These are phyloP conservation scores for Diaporthe citrichinensis DNA, from an alignment of 2,329 filamentous ascomycete genomes.

Conservation along the genomic window DNA sequence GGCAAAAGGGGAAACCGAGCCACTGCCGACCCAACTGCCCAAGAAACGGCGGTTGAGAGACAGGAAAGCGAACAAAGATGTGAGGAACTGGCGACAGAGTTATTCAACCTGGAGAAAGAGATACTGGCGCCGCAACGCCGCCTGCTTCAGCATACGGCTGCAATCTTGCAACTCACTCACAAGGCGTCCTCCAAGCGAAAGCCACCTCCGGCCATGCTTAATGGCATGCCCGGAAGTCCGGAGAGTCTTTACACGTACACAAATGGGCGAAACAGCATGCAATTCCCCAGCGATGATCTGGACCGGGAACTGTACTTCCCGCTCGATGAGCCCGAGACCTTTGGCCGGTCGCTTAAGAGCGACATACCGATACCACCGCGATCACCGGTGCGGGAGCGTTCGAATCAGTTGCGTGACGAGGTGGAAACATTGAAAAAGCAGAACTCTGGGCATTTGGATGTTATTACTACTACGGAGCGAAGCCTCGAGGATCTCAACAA, in stretches of 20 bases:
- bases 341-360: constrained; percentile 55
- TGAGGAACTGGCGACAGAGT: constrained; percentile 84
- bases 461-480: constrained; percentile 73
- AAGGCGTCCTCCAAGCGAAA: constrained; percentile 76
- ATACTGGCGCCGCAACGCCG: constrained; percentile 81
- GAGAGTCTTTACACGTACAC: constrained; percentile 82
- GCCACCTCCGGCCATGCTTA: constrained; percentile 58
- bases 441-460: constrained; percentile 58
- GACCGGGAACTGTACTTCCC: constrained; percentile 81
- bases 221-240: constrained; percentile 79
- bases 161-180: constrained; percentile 91
- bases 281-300: constrained; percentile 72
- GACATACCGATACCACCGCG: constrained; percentile 71
- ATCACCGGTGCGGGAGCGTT: constrained; percentile 69
- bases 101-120: constrained; percentile 84
- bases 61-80: constrained; percentile 83
- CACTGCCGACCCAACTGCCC: constrained; percentile 62
- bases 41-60: constrained; percentile 81
- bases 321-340: constrained; percentile 74
- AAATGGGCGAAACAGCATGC: constrained; percentile 71
- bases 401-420: constrained; percentile 63
- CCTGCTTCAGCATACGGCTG: constrained; percentile 91
- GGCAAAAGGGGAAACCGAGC: constrained; percentile 65
- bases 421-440: constrained; percentile 54
- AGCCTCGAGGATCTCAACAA: constrained; percentile 78